Evolutionary conservation across 1,139 yeast species (phyloP), one percentile per base, ranked within the genome.

Genomic region (Kurtzmaniella quercitrusa): DNA sequence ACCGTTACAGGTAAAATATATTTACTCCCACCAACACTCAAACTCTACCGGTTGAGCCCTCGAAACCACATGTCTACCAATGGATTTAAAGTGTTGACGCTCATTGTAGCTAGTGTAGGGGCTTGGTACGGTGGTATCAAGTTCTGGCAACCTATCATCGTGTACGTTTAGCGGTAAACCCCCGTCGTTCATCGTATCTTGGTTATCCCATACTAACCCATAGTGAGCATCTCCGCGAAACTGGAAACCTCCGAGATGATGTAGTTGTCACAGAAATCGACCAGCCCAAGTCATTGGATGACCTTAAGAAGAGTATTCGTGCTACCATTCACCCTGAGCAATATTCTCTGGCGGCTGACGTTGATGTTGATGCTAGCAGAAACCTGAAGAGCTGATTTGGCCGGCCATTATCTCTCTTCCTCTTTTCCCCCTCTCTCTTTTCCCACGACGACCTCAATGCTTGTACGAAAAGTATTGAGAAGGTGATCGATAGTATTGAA

Each of bases 71-170:
- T 63, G 68, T 58, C 66, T 14, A 47, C 51, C n/a, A 46, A 48
- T 15, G 66, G 62, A 25, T 52, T 53, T 2, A 64, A 63, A 49
- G 57, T 56, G 11, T 37, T 62, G 1, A 51, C 65, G 0, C 44
- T 68, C 5, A 47, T 66, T 23, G 61, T 66, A 25, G 70, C 65
- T 3, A 66, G 69, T 6, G 66, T 62, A 6, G 52, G 70, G 31
- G 67, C 76, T 44, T 70, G 75, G 73, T 73, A 69, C 47, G 62
- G 73, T 23, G 85, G 93, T 1, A 66, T 80, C 45, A 78, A 75
- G 56, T 85, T 85, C 63, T 85, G 88, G 73, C 83, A 82, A 53
- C 94, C 95, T 1, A 60, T 85, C 27, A 74, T 85, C 4, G 73
- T 85, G 84, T 79, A 70, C 55, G 84, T 77, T 40, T 25, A 15